phyloP scores from a whole-genome alignment of 768 basidiomycete species.

The Porphyrellus cyaneotinctus region DNA sequence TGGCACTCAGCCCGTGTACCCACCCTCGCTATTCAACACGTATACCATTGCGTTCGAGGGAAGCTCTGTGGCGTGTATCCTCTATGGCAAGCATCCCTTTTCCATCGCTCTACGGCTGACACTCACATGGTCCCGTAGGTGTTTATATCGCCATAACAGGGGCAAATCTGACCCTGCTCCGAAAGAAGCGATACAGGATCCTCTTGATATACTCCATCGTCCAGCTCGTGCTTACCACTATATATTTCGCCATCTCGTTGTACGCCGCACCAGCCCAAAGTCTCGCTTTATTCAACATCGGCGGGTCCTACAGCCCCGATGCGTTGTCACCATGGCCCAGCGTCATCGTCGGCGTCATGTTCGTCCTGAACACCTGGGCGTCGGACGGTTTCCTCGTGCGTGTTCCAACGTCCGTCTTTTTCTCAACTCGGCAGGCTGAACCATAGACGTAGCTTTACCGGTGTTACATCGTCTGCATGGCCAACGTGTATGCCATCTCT shows the following conservation, averaged over 20 bases:
- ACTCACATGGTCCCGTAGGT: slow-evolving; percentile 1
- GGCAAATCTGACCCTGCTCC: slow-evolving; percentile 13
- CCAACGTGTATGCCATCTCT: not conserved
- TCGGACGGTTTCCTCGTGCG: slow-evolving; percentile 24
- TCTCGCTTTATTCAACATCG: slow-evolving; percentile 9
- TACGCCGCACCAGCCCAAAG: slow-evolving; percentile 14
- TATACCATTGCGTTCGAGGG: slow-evolving; percentile 25
- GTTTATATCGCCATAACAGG: slow-evolving; percentile 12
- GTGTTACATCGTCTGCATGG: slow-evolving; percentile 20
- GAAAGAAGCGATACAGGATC: slow-evolving; percentile 14
- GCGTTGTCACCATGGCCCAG: slow-evolving; percentile 17
- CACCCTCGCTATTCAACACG: slow-evolving; percentile 7
- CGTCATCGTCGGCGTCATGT: slow-evolving; percentile 7
- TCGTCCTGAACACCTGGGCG: slow-evolving; percentile 20
- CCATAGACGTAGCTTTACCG: slow-evolving; percentile 15
- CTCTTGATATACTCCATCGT: slow-evolving; percentile 9
- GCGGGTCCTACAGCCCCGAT: slow-evolving; percentile 2
- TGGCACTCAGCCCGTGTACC: slow-evolving; percentile 5
- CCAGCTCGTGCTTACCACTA: slow-evolving; percentile 17
- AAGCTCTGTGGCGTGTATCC: slow-evolving; percentile 15
- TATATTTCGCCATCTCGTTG: slow-evolving; percentile 20
- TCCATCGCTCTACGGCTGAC: not conserved
- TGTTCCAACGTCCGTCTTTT: not conserved
- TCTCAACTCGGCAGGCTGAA: not conserved
- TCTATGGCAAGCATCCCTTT: slow-evolving; percentile 12